A percentile compares a stretch with the other conserved stretches of the same genome.
Evolutionary conservation across 2,329 filamentous ascomycete genomes (phyloP).

Genomic region (Trichoderma cornu-damae): DNA sequence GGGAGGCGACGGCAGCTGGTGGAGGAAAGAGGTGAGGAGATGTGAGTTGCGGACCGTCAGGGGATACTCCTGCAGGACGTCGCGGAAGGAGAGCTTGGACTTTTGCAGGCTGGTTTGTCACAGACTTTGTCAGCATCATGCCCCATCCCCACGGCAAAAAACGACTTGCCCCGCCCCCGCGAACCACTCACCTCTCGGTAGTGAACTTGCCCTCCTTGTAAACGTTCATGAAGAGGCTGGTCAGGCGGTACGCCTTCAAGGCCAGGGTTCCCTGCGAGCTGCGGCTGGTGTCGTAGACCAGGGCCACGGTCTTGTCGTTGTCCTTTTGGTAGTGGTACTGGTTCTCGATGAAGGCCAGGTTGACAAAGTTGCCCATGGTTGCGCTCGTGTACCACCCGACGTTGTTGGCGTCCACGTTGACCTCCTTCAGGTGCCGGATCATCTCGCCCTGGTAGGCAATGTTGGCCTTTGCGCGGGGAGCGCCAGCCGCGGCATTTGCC

Average conservation of each 20-base stretch:
- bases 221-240: slow-evolving; percentile 78
- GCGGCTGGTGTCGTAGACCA: slow-evolving; percentile 93
- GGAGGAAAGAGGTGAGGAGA: slow-evolving; percentile 88
- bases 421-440: slow-evolving; percentile 93
- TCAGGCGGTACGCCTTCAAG: slow-evolving; percentile 85
- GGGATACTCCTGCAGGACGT: slow-evolving; percentile 87
- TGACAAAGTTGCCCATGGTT: slow-evolving; percentile 98
- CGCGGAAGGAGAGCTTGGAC: slow-evolving; percentile 86
- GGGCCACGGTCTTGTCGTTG: slow-evolving; percentile 79
- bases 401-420: slow-evolving; percentile 97
- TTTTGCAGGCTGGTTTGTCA: slow-evolving; percentile 82
- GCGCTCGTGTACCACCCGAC: slow-evolving; percentile 98
- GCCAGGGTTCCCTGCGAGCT: slow-evolving; percentile 89
- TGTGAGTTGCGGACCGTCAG: slow-evolving; percentile 94
- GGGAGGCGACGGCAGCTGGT: slow-evolving; percentile 73
- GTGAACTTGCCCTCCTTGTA: slow-evolving; percentile 98
- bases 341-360: slow-evolving; percentile 93
- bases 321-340: slow-evolving; percentile 96
- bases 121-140: slow-evolving; percentile 1
- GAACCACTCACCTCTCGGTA: slow-evolving; percentile 70
- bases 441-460: slow-evolving; percentile 88
- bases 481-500: slow-evolving; percentile 73
- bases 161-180: not conserved
- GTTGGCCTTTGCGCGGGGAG: slow-evolving; percentile 88
- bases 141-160: not conserved